These are phyloP conservation scores for Vitis hybrid DNA, from an alignment of 177 flowering plant genomes.

Conservation along the genomic window DNA sequence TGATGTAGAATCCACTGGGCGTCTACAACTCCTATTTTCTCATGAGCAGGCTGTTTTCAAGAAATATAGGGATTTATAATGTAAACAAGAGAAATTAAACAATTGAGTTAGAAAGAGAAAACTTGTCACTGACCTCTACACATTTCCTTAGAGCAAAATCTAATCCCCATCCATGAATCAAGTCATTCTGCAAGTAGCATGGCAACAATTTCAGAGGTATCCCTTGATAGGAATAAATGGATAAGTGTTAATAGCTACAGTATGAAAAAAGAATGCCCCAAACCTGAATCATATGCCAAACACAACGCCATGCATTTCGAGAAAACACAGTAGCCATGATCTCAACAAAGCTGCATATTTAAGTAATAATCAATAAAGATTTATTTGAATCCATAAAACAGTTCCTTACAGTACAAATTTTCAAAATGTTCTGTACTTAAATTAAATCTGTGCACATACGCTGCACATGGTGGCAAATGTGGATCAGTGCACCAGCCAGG, in stretches of 20 bases:
- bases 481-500: constrained; percentile 68
- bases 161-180: constrained; percentile 82
- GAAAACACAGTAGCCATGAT: constrained; percentile 79
- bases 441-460: constrained; percentile 33
- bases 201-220: constrained; percentile 1
- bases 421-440: background rate
- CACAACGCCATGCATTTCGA: constrained; percentile 67
- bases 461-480: constrained; percentile 72
- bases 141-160: constrained; percentile 74
- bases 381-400: background rate
- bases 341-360: constrained; percentile 55
- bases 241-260: background rate
- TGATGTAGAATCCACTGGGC: constrained; percentile 77
- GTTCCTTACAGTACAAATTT: too few species aligned
- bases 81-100: background rate
- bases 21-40: constrained; percentile 79
- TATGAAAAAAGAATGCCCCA: background rate
- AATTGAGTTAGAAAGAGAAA: background rate
- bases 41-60: constrained; percentile 64
- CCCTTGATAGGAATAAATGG: background rate
- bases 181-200: constrained; percentile 55
- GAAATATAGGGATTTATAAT: background rate
- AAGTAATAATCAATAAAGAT: background rate
- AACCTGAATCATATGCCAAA: constrained; percentile 77
- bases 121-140: constrained; percentile 44